Base-by-base conservation (phyloP, 345 rosid species). In the Sisymbrium irio region DNA sequence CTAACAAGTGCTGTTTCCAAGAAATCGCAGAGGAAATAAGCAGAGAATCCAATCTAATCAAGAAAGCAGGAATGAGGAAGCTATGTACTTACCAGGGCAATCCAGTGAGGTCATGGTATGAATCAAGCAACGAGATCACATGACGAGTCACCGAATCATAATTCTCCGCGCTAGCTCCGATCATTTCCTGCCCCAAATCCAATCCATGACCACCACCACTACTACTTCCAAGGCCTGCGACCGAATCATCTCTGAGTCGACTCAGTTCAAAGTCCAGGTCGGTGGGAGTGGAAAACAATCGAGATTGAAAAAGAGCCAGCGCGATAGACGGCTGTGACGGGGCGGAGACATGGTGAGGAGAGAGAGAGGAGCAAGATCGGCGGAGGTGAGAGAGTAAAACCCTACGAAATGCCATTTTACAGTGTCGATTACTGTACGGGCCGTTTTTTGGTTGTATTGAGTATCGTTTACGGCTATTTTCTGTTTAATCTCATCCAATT, bases 91-190 rank as follows among this genome's bases (percentile, higher is more conserved):
- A 91, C 97, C 98, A 93, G 64, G 98, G 96, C 55, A 91, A 79
- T 65, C 97, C 94, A 65, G 93, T 82, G 80, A 87, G 54, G 64
- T 87, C 85, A 78, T 91, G 97, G 72, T 69, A 93, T 1, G 79
- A 75, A 77, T 93, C 96, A 9, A 93, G 91, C 75, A 91, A 62
- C 30, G 89, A 85, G 62, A 84, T 73, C 60, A 88, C 73, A 28
- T 79, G 81, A 8, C 72, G 77, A 56, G 87, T 84, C 0, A 89
- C 89, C 41, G 81, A 79, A 62, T 77, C 81, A 27, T 83, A 71
- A 25, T 77, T 86, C 47, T 75, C 82, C 19, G 56, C 45, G 54
- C 32, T 9, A 35, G 65, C 51, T 80, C 47, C 67, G 9, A 55
- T 72, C 8, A 80, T 53, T 40, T 65, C 77, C 3, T 76, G 79